phyloP scores from a whole-genome alignment of 176 grass and related monocot species.

The Musa beccarii region DNA sequence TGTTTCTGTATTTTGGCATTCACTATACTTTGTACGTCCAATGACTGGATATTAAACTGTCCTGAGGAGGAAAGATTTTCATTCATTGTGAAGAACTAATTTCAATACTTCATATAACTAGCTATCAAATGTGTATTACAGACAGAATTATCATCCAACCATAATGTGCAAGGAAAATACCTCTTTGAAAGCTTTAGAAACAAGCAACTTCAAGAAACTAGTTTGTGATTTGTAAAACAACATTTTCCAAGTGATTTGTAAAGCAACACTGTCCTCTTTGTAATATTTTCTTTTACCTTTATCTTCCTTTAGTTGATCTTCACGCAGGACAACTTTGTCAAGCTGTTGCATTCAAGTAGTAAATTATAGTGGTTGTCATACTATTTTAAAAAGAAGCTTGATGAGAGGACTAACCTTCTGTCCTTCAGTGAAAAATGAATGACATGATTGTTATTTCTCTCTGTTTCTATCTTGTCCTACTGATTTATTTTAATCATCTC shows the following conservation, averaged over 20 bases:
- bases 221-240: background rate
- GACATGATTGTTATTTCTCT: background rate
- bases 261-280: too few species aligned
- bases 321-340: background rate
- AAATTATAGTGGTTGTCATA: background rate
- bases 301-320: background rate
- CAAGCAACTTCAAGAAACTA: background rate
- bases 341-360: background rate
- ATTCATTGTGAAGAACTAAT: background rate
- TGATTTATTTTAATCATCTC: slow-evolving; percentile 1
- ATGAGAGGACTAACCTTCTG: background rate
- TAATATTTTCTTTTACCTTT: background rate
- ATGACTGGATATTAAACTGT: background rate
- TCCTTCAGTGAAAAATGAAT: background rate
- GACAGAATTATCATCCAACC: background rate
- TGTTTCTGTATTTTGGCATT: background rate
- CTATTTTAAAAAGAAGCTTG: background rate
- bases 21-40: background rate
- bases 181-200: background rate
- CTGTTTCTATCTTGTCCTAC: background rate
- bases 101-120: background rate
- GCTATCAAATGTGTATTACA: background rate
- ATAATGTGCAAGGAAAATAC: background rate
- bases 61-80: background rate
- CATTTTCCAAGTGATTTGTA: too few species aligned